These are phyloP conservation scores for Lichtheimia ramosa DNA, from an alignment of 371 early-diverging fungal species.

Conservation along the genomic window DNA sequence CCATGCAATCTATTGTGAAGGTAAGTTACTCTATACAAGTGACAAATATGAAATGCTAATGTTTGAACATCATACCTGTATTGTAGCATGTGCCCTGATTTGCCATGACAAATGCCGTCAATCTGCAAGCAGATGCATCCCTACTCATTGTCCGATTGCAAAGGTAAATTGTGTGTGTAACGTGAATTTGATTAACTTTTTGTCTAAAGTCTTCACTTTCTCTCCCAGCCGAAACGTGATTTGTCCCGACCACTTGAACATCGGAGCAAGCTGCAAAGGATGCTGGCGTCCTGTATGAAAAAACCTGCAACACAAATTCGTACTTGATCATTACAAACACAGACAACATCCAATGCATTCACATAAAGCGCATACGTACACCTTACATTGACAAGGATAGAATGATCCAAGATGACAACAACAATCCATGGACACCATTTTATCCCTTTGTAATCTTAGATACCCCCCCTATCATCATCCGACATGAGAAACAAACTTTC, in stretches of 20 bases:
- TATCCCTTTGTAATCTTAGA: too few relatives aligned
- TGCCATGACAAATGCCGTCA: conserved; percentile 37
- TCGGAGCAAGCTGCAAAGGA: conserved; percentile 18
- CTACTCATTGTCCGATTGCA: conserved; percentile 10
- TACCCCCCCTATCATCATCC: too few relatives aligned
- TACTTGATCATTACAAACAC: not conserved
- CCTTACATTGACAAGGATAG: too few relatives aligned
- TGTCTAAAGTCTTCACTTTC: not conserved
- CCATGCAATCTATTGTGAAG: conserved; percentile 23
- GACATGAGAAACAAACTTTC: too few relatives aligned
- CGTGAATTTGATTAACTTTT: too few relatives aligned
- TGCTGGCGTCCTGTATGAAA: conserved; percentile 19
- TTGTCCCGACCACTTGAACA: conserved; percentile 5
- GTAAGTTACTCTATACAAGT: not conserved
- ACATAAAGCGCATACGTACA: too few relatives aligned
- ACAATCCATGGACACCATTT: too few relatives aligned
- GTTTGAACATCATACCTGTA: too few relatives aligned
- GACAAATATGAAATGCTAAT: not conserved
- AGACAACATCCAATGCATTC: not conserved
- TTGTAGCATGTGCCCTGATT: conserved; percentile 31
- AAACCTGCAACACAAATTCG: not conserved
- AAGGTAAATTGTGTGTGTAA: not conserved
- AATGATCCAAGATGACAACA: too few relatives aligned
- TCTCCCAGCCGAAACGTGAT: conserved; percentile 2
- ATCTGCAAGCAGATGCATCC: conserved; percentile 16